phyloP scores from a whole-genome alignment of 306 rosid genomes.

The Phaseolus lunatus region DNA sequence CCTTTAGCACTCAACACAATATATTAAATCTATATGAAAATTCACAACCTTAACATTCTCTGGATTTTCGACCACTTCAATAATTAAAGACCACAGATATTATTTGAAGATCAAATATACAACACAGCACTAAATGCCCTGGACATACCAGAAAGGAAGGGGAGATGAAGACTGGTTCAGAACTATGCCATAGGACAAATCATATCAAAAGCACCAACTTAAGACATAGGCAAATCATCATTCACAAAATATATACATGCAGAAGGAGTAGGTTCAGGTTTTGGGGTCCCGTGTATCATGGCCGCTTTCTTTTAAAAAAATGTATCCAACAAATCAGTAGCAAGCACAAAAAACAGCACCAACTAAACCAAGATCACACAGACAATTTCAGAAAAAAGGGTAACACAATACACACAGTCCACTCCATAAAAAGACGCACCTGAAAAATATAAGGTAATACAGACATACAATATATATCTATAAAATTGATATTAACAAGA shows the following conservation, averaged over 20 bases:
- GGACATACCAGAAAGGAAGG: neutral
- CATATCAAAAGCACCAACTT: neutral
- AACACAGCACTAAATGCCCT: neutral
- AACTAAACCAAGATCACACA: constrained; percentile 6
- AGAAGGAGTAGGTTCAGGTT: neutral
- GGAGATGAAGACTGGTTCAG: neutral
- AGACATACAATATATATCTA: constrained; percentile 8
- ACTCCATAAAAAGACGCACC: neutral
- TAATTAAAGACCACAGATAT: constrained; percentile 16
- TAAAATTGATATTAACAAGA: constrained; percentile 9
- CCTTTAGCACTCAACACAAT: neutral
- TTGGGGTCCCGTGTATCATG: constrained; percentile 1
- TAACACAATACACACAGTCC: neutral
- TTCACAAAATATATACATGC: neutral
- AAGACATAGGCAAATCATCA: neutral
- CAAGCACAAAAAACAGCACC: constrained; percentile 23
- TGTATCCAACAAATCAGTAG: neutral
- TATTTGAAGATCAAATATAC: neutral
- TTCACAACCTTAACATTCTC: neutral
- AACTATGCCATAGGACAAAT: neutral
- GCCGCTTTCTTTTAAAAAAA: constrained; percentile 27
- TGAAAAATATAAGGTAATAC: neutral
- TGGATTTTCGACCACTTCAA: neutral
- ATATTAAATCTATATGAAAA: constrained; percentile 14
- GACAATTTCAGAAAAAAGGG: neutral